Evolutionary conservation across 1,284 basidiomycete genomes (phyloP), one percentile per base, ranked within the genome.

Genomic region (Sporisorium scitamineum): DNA sequence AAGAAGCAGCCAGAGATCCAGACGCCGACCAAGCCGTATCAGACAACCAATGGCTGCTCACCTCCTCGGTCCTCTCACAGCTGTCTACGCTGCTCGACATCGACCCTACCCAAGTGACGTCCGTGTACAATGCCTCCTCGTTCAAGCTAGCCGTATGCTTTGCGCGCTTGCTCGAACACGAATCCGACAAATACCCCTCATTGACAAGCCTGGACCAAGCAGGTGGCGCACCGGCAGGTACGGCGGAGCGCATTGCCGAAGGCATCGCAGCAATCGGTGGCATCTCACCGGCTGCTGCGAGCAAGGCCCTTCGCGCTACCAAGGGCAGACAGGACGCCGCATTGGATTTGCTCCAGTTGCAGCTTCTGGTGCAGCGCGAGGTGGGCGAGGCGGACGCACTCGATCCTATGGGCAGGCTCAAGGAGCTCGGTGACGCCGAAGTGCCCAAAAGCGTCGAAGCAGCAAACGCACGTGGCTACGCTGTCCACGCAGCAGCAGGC

Each of bases 41-140:
- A 10, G 80, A 84, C 60, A 82, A 84, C 44, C 71, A 78, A 26
- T 85, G 83, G 83, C 69, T 85, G 24, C 72, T 85, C 42, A 80
- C 81, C 8, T 82, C 80, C 10, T 85, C 83, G 5, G 71, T 84
- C 4, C 70, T 84, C 10, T 60, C 80, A 9, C 82, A 84, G 54
- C 65, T 85, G 10, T 72, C 81, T 8, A 67, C 65, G 10, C 52
- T 85, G 52, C 63, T 84, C 18, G 73, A 76, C 24, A 41, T 83
- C n/a, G 64, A 79, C 3, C 20, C 59, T 3, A 31, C 64, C 3
- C 70, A 67, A 7, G 69, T 81, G 10, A 77, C 68, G 16, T 67
- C 76, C 20, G 71, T 66, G 10, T 83, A 82, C 54, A 71, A 81
- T 34, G 60, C 73, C 9, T 58, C 78, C 1, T 76, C 72, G 6